Evolutionary conservation across 1,284 basidiomycete species (phyloP).

Genomic region (Entoloma clypeatum): DNA sequence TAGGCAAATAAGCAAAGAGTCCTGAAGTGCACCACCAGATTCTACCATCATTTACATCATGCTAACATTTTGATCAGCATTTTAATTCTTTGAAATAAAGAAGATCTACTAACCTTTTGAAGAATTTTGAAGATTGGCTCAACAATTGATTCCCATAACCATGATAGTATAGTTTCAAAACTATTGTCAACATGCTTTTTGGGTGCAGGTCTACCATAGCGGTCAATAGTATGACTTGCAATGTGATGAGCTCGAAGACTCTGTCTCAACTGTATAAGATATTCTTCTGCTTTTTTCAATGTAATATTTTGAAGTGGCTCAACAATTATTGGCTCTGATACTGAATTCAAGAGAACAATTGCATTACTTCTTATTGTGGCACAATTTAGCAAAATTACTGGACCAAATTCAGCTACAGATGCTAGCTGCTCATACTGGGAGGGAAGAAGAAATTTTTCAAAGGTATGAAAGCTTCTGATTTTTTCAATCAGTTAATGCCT

Average conservation of each 20-base stretch:
- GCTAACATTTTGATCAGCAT: slow-evolving; percentile 3
- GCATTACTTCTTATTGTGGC: slow-evolving; percentile 14
- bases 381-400: slow-evolving; percentile 18
- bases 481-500: slow-evolving; percentile 13
- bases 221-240: neutral
- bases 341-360: slow-evolving; percentile 15
- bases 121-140: slow-evolving; percentile 11
- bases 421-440: slow-evolving; percentile 12
- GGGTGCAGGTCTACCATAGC: neutral
- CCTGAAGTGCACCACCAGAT: slow-evolving; percentile 23
- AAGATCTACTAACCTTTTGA: slow-evolving; percentile 3
- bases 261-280: neutral
- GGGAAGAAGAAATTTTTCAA: slow-evolving; percentile 18
- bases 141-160: slow-evolving; percentile 13
- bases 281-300: neutral
- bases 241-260: neutral
- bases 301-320: slow-evolving; percentile 7
- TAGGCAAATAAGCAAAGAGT: slow-evolving; percentile 13
- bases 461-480: slow-evolving; percentile 14
- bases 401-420: slow-evolving; percentile 16
- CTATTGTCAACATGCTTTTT: neutral
- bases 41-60: slow-evolving; percentile 12
- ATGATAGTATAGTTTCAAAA: slow-evolving; percentile 1
- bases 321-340: slow-evolving; percentile 5
- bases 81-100: neutral